Conservation (phyloP, 768 basidiomycete genomes). For the Mrakia gelida region DNA sequence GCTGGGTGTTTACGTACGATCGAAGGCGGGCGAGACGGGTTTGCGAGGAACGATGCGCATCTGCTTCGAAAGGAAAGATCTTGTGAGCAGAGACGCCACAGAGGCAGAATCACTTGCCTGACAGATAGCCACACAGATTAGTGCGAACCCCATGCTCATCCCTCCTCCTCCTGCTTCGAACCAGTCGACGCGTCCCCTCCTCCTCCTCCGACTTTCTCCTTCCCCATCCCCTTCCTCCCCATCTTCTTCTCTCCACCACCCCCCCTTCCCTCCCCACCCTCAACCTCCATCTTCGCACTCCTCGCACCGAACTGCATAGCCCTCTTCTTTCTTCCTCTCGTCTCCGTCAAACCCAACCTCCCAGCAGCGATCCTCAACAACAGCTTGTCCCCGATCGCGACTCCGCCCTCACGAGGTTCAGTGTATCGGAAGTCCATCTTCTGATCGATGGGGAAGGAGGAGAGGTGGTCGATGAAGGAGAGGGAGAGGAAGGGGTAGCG, state of each 20-base stretch:
- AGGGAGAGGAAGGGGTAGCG: constrained; percentile 87
- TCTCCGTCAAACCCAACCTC: constrained; percentile 53
- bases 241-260: not conserved
- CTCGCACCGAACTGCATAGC: constrained; percentile 94
- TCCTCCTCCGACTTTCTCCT: constrained; percentile 1
- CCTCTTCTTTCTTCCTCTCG: constrained; percentile 61
- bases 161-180: not conserved
- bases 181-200: not conserved
- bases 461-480: constrained; percentile 68
- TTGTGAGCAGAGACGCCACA: no score
- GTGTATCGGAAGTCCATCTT: constrained; percentile 75
- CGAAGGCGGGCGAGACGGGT: no score
- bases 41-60: no score
- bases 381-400: constrained; percentile 84
- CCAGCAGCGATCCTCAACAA: constrained; percentile 66
- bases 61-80: no score
- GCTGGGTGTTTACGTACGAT: no score
- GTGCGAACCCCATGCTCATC: no score
- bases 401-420: constrained; percentile 37
- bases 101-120: no score
- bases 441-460: constrained; percentile 68
- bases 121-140: no score
- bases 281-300: constrained; percentile 40
- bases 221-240: constrained; percentile 15
- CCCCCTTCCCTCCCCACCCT: constrained; percentile 26